Evolutionary conservation across 495 filamentous ascomycete species (phyloP).

Genomic region (Podospora tetraspora): DNA sequence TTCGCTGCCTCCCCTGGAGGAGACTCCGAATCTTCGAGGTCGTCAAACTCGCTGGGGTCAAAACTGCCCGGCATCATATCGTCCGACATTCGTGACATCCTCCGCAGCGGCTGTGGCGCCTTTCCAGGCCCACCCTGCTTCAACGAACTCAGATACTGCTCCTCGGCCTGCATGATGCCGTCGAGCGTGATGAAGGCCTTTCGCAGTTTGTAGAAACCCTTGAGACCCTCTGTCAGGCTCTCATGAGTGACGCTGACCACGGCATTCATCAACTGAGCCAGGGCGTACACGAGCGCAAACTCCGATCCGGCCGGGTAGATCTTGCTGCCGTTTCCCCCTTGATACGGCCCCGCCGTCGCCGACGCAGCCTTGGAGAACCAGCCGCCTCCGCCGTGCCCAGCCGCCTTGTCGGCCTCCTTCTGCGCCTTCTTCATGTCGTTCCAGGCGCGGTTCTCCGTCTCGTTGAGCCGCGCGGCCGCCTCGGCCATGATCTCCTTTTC

Average conservation of each 20-base stretch:
- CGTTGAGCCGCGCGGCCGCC: conserved; percentile 65
- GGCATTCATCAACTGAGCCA: conserved; percentile 84
- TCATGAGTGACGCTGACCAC: conserved; percentile 87
- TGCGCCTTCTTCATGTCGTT: conserved; percentile 72
- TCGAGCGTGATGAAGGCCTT: conserved; percentile 86
- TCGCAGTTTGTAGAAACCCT: conserved; percentile 86
- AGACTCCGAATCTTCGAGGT: conserved; percentile 17
- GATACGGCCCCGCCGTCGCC: not conserved
- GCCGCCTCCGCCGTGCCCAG: conserved; percentile 20
- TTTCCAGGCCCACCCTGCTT: not conserved
- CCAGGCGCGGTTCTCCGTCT: conserved; percentile 74
- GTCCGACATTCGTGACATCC: conserved; percentile 21
- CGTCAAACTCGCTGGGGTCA: conserved; percentile 32
- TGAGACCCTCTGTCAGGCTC: conserved; percentile 85
- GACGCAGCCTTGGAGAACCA: conserved; percentile 20
- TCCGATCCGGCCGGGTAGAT: conserved; percentile 81
- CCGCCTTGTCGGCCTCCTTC: conserved; percentile 40
- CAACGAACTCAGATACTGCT: conserved; percentile 34
- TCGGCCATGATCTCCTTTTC: conserved; percentile 93
- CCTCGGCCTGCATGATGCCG: conserved; percentile 53
- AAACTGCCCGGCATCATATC: conserved; percentile 35
- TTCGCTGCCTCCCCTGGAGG: conserved; percentile 17
- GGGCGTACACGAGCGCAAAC: conserved; percentile 66
- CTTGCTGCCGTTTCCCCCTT: conserved; percentile 19
- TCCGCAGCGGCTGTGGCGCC: not conserved